These are phyloP conservation scores for Aspergillus novoparasiticus DNA, from an alignment of 2,329 filamentous ascomycete species.

Conservation along the genomic window DNA sequence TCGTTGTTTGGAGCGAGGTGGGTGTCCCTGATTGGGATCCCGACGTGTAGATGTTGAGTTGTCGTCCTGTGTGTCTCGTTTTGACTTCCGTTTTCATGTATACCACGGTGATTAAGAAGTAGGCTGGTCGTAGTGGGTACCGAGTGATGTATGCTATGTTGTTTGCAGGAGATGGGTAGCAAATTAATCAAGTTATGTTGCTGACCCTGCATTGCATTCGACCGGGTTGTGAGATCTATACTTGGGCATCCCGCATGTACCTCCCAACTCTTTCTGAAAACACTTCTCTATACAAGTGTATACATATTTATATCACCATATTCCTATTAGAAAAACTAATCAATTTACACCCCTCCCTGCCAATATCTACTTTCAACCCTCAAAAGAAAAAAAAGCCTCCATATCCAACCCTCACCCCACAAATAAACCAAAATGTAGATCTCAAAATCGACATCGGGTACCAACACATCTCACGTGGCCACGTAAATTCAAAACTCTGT, in stretches of 20 bases:
- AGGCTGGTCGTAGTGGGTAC: background rate
- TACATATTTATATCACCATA: background rate
- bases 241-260: constrained; percentile 1
- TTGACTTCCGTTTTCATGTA: background rate
- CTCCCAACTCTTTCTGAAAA: too few species aligned
- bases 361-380: background rate
- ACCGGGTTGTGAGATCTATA: background rate
- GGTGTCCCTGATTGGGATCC: background rate
- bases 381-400: too few species aligned
- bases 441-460: constrained; percentile 1
- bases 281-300: too few species aligned
- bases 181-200: background rate
- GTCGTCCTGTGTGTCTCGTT: background rate
- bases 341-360: background rate
- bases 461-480: constrained; percentile 8
- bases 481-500: background rate
- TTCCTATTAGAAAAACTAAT: background rate
- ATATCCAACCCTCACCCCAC: too few species aligned
- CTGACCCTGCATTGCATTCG: constrained; percentile 1
- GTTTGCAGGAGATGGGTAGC: background rate
- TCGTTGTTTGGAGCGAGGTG: background rate
- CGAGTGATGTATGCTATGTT: background rate
- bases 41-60: background rate
- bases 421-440: background rate
- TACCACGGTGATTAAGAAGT: background rate